A percentile compares a stretch with the other conserved stretches of the same genome.
These are phyloP conservation scores for Isoetes taiwanensis DNA, from an alignment of 75 land plant genomes.

Conservation along the genomic window DNA sequence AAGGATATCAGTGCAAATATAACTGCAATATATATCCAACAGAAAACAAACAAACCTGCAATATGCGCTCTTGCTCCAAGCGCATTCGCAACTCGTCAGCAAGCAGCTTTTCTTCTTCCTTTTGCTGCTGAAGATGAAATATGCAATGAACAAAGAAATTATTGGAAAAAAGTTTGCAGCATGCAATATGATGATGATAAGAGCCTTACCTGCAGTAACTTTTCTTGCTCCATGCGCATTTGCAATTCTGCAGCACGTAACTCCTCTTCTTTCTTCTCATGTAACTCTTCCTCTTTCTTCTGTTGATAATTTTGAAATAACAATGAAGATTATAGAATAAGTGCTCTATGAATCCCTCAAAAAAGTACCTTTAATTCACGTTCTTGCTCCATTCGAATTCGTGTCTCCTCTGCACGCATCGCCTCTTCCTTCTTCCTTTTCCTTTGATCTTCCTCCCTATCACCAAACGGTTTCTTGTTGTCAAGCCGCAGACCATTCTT, in stretches of 20 bases:
- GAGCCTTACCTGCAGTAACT: too few relatives aligned
- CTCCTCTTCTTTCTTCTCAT: constrained; percentile 3
- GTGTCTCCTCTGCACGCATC: background rate
- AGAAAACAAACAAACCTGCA: too few relatives aligned
- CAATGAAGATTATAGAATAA: background rate
- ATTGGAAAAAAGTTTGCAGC: too few relatives aligned
- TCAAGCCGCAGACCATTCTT: constrained; percentile 8
- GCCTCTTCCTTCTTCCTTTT: constrained; percentile 3
- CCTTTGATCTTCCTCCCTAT: constrained; percentile 15
- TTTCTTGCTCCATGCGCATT: background rate
- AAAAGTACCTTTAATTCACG: background rate
- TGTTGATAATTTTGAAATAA: background rate
- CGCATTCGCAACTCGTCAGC: too few relatives aligned
- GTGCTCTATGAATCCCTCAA: background rate
- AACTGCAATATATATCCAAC: too few relatives aligned
- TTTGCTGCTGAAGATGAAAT: too few relatives aligned
- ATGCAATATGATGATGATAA: too few relatives aligned
- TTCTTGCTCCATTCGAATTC: background rate
- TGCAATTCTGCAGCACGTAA: background rate
- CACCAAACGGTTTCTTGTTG: constrained; percentile 8
- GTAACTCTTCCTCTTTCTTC: background rate
- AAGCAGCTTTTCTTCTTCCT: too few relatives aligned
- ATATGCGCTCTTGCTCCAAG: too few relatives aligned
- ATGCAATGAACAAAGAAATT: too few relatives aligned
- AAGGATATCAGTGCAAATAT: too few relatives aligned